Evolutionary conservation across 257 asterid species (phyloP).

Genomic region (Rehmannia glutinosa): DNA sequence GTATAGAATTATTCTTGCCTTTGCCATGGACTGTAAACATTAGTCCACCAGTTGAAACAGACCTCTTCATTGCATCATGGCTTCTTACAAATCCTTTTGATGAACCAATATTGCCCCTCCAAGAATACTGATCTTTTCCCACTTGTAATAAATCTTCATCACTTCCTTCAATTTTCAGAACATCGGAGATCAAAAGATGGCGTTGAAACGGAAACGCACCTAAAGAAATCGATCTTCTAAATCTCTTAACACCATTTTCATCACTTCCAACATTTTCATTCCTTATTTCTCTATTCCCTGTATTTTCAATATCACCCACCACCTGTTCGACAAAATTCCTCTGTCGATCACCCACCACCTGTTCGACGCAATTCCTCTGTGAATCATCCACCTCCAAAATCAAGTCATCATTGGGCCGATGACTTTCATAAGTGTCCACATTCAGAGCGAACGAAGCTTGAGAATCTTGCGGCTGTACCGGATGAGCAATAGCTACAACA

Average conservation of each 20-base stretch:
- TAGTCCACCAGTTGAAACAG: slow-evolving; percentile 39
- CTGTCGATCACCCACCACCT: not conserved
- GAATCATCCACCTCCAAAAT: slow-evolving; percentile 39
- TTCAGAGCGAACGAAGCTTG: slow-evolving; percentile 11
- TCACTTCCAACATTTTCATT: not conserved
- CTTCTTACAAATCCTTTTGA: slow-evolving; percentile 12
- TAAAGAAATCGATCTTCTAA: slow-evolving; percentile 50
- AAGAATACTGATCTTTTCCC: slow-evolving; percentile 22
- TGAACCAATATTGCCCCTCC: slow-evolving; percentile 26
- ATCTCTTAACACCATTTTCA: slow-evolving; percentile 13
- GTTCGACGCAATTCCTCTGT: no score
- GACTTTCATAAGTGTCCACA: slow-evolving; percentile 25
- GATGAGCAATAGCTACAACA: slow-evolving; percentile 14
- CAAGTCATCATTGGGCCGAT: slow-evolving; percentile 32
- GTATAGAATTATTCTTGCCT: slow-evolving; percentile 22
- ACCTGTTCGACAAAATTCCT: slow-evolving; percentile 5
- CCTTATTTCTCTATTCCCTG: not conserved
- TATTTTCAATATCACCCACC: not conserved
- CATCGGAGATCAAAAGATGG: slow-evolving; percentile 13
- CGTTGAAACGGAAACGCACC: slow-evolving; percentile 26
- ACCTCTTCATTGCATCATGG: slow-evolving; percentile 28
- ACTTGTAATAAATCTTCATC: slow-evolving; percentile 4
- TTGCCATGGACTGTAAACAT: slow-evolving; percentile 22
- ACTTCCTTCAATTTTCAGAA: slow-evolving; percentile 14
- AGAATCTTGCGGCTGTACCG: slow-evolving; percentile 11